Evolutionary conservation across 1,284 basidiomycete species (phyloP), one percentile per base, ranked within the genome.

Genomic region (Puccinia novopanici): DNA sequence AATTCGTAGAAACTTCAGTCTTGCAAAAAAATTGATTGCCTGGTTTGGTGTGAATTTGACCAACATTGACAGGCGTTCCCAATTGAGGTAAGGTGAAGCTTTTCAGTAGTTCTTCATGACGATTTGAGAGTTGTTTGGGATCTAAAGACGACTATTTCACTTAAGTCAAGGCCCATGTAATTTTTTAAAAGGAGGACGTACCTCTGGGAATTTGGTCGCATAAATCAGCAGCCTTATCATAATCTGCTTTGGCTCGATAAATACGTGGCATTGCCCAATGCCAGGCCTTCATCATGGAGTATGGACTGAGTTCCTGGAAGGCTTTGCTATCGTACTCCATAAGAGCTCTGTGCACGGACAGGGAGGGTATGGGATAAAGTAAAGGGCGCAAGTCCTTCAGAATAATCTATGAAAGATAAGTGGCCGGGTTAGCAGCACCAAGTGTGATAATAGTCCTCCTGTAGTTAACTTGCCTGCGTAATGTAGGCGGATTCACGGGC

Each of bases 351-450:
- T 74, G 30, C 13, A 54, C 75, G 6, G 74, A 81, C 0, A 85
- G 84, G 3, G 88, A 88, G 0, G 89, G 88, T 0, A 91, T 85
- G 0, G 92, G 91, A 83, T 91, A 92, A 0, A 94, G 85, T 1
- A 95, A 84, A 0, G 93, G 92, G 24, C 91, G 89, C 0, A 95
- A 86, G 84, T 95, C 93, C 82, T 91, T 92, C 34, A 95, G 88
- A 79, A 96, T 92, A 81, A 95, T 91, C 84, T 95, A 93, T 0
- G 91, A 90, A 71, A 84, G 83, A 27, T 48, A 40, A 87, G 86
- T 2, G 85, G 83, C 81, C 84, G 88, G 81, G 81, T 85, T 59
- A 54, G 34, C 34, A 80, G 73, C 30, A 15, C 22, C 71, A 67
- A 9, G 37, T 59, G 27, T 81, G 54, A n/a, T 24, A 12, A 17